Evolutionary conservation across 1,139 yeast species (phyloP), one percentile per base, ranked within the genome.

Genomic region (Meyerozyma carpophila): DNA sequence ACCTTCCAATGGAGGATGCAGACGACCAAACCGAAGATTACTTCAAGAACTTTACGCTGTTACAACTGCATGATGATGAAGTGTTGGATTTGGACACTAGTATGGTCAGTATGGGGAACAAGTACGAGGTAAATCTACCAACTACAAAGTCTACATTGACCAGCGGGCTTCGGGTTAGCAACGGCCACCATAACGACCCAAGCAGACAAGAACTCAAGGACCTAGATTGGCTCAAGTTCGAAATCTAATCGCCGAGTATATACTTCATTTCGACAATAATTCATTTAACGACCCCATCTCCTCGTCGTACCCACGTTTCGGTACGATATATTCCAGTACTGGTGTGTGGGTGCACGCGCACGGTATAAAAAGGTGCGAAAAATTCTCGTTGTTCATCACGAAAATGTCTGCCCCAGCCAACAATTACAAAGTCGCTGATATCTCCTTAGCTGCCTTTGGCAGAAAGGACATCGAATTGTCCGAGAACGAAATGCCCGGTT

Each of bases 401-500:
- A 49, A 26, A 32, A 51, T 51, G 54, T 50, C 53, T 40, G 50
- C 51, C 46, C 52, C 52, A n/a, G 50, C 51, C 44, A 43, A 52
- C 41, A 86, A 84, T 75, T 93, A 84, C 82, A 93, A 94, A 76
- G 96, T 93, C 69, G 95, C 98, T 65, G 99, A 93, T 73, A 86
- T 94, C 75, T 88, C 97, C 61, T 83, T 93, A 59, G 98, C 99
- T 66, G 98, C 98, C 66, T 93, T 93, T 73, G 99, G 99, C 77
- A 90, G 98, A 82, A 94, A 93, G 77, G 99, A 93, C 77, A 93
- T 93, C 65, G 98, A 93, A 76, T 83, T 93, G 70, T 93, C 98
- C 56, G 98, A 94, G 80, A 93, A 93, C 70, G 98, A 93, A 77
- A 94, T 94, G 98, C 98, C 98, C 61, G 99, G 99, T 80, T 83